Conservation (phyloP, 1,284 basidiomycete species). For the Marasmius sp. region DNA sequence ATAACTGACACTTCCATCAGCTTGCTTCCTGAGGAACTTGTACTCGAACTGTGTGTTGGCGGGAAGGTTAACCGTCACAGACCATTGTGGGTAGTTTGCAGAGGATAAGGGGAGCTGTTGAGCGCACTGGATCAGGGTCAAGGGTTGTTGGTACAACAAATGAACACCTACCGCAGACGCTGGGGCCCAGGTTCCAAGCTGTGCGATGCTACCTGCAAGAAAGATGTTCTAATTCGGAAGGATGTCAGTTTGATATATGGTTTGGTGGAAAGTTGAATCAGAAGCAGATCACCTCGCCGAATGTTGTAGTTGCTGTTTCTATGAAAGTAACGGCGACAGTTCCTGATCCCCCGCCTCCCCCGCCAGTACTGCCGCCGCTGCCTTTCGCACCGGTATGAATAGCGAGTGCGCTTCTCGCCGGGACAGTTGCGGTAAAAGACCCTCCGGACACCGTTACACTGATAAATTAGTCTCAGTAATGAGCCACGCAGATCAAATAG, state of each 20-base stretch:
- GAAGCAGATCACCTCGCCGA: slow-evolving; percentile 49
- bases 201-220: slow-evolving; percentile 53
- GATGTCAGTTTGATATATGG: background rate
- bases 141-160: background rate
- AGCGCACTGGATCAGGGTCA: background rate
- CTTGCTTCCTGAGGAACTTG: slow-evolving; percentile 61
- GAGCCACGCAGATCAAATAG: background rate
- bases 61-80: slow-evolving; percentile 47
- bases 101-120: slow-evolving; percentile 53
- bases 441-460: slow-evolving; percentile 56
- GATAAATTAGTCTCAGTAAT: background rate
- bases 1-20: slow-evolving; percentile 49
- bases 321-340: slow-evolving; percentile 47
- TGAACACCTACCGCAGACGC: slow-evolving; percentile 39
- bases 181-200: slow-evolving; percentile 53
- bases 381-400: slow-evolving; percentile 50
- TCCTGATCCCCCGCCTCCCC: slow-evolving; percentile 16
- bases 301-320: slow-evolving; percentile 54
- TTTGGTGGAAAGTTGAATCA: background rate
- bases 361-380: slow-evolving; percentile 11
- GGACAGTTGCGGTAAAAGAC: slow-evolving; percentile 50
- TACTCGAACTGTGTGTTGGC: slow-evolving; percentile 51
- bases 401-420: slow-evolving; percentile 55
- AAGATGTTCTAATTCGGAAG: slow-evolving; percentile 49
- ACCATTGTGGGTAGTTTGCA: slow-evolving; percentile 58